A percentile compares a stretch with the other conserved stretches of the same genome.
Conservation (phyloP, 1,284 basidiomycete genomes). For the Peniophora sp. region DNA sequence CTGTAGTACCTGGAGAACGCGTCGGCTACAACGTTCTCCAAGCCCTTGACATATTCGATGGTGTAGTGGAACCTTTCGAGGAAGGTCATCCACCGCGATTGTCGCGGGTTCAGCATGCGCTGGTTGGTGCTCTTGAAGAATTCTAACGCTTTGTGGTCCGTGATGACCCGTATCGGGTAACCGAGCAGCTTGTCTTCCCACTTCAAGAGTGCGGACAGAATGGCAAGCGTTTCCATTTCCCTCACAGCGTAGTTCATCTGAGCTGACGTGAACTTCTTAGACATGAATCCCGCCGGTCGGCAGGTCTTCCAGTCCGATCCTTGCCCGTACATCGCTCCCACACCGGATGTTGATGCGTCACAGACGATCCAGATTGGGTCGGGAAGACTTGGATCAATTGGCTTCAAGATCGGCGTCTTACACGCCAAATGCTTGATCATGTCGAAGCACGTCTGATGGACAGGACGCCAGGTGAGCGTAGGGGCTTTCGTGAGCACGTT, state of each 20-base stretch:
- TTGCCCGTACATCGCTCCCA: constrained; percentile 31
- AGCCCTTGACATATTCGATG: constrained; percentile 24
- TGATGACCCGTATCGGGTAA: constrained; percentile 22
- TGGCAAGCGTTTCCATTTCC: constrained; percentile 29
- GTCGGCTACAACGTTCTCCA: constrained; percentile 25
- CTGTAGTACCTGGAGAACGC: constrained; percentile 24
- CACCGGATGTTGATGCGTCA: constrained; percentile 27
- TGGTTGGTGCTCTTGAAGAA: constrained; percentile 26
- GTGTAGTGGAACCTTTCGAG: constrained; percentile 23
- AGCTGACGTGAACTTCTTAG: constrained; percentile 28
- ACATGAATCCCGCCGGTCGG: constrained; percentile 31
- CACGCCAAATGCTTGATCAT: constrained; percentile 24
- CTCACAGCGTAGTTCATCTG: constrained; percentile 29
- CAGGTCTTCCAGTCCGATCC: constrained; percentile 27
- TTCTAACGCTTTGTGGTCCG: constrained; percentile 28
- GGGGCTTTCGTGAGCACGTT: too few species aligned
- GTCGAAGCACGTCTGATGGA: constrained; percentile 27
- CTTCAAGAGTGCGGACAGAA: constrained; percentile 27
- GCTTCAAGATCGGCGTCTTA: constrained; percentile 22
- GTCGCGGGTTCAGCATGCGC: constrained; percentile 12
- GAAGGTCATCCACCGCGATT: constrained; percentile 27
- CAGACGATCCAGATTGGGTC: constrained; percentile 32
- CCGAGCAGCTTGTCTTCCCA: constrained; percentile 31
- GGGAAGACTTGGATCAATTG: constrained; percentile 19
- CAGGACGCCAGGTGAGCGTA: constrained; percentile 16